Evolutionary conservation across 2,329 filamentous ascomycete species (phyloP), one percentile per base, ranked within the genome.

Genomic region (Diaporthe ampelina): DNA sequence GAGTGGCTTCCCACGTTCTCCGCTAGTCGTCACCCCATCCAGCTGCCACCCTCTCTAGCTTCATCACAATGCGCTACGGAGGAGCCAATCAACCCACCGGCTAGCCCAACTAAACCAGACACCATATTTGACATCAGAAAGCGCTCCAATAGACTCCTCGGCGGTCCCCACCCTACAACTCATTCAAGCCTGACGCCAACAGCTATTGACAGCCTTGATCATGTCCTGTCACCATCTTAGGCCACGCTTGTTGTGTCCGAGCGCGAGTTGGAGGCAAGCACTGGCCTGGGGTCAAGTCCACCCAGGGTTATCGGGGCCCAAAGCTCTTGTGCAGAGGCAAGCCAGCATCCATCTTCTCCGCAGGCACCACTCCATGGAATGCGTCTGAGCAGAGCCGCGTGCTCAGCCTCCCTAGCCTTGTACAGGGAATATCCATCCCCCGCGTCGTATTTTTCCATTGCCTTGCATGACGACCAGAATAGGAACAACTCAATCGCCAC

Each of bases 401-500:
- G 61, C 43, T 52, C 37, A 52, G 61, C 61, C 61, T 67, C 61
- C 21, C 11, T 65, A 8, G 29, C 29, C 29, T 32, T 32, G 29
- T 32, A 32, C 29, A 7, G 29, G 29, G 29, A 7, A 32, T 32
- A 32, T 32, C 29, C 29, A 32, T 32, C 29, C 29, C 29, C 29
- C 29, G 29, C 29, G 29, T 32, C 29, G 29, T 32, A 32, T 32
- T 7, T 32, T n/a, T 45, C 9, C n/a, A n/a, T n/a, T n/a, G n/a
- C 35, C 43, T 5, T 65, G 59, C 59, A 65, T 65, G 43, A 65
- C 43, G 59, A 65, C 59, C 59, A 65, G 43, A 50, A 65, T 35
- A 65, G 59, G 43, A 15, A 50, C 43, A 21, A 5, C 43, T n/a
- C 43, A 65, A n/a, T 21, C n/a, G 58, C 43, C 26, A 15, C 43